Evolutionary conservation across 352 stramenopile species (phyloP).

Genomic region (Pythium phragmitis): DNA sequence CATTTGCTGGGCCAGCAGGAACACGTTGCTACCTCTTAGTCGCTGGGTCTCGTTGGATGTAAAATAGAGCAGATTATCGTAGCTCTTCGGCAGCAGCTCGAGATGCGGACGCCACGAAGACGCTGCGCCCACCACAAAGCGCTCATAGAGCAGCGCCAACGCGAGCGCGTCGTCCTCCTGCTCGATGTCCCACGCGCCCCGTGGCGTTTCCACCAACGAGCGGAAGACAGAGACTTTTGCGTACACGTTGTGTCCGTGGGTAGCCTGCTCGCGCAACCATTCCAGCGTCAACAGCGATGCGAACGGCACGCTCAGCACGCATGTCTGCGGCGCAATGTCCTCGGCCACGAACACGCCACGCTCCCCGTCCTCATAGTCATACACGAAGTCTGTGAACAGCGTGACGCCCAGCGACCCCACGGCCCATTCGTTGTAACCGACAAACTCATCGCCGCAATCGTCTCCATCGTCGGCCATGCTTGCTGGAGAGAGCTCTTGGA

Average conservation of each 20-base stretch:
- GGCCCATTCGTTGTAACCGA: slow-evolving; percentile 81
- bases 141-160: slow-evolving; percentile 72
- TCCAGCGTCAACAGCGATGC: slow-evolving; percentile 54
- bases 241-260: slow-evolving; percentile 34
- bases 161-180: slow-evolving; percentile 68
- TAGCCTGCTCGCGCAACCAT: slow-evolving; percentile 29
- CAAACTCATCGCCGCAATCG: slow-evolving; percentile 24
- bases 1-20: slow-evolving; percentile 66
- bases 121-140: slow-evolving; percentile 36
- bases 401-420: slow-evolving; percentile 44
- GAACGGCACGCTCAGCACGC: slow-evolving; percentile 67
- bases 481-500: neutral
- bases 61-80: slow-evolving; percentile 80
- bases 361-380: slow-evolving; percentile 60
- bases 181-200: slow-evolving; percentile 22
- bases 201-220: slow-evolving; percentile 26
- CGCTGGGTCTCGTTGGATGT: slow-evolving; percentile 32
- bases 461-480: slow-evolving; percentile 16
- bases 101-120: slow-evolving; percentile 73
- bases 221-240: slow-evolving; percentile 50
- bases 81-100: slow-evolving; percentile 48
- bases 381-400: slow-evolving; percentile 80
- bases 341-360: slow-evolving; percentile 81
- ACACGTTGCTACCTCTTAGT: slow-evolving; percentile 64
- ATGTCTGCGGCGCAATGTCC: slow-evolving; percentile 69